Base-by-base conservation (phyloP, 1,284 basidiomycete genomes). In the Puccinia sorghi region DNA sequence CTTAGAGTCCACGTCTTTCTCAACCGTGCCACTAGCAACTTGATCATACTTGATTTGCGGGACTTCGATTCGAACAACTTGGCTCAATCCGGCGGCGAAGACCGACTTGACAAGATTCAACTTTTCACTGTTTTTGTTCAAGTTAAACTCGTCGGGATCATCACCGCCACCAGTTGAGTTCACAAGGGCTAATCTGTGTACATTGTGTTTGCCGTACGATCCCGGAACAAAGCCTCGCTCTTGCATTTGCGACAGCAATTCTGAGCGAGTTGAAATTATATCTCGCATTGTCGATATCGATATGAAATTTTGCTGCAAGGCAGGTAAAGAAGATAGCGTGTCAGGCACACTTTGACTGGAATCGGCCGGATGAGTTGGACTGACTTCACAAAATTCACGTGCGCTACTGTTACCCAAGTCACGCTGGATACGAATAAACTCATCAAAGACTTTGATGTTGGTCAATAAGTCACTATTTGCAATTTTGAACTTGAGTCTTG, bases 401-500 rank as follows among this genome's bases (percentile, higher is more conserved):
- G 92, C 85, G 32, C 86, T 85, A 69, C 86, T 82, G 41, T 87
- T 86, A 7, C 88, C 84, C 69, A 87, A 86, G 71, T 88, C 86
- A 9, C 85, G 83, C 17, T 88, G 87, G 67, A 92, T 83, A 59
- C 85, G 85, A 63, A 88, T 84, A 80, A 89, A 92, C 80, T 90
- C 88, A 48, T 91, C 87, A 83, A 91, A 96, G 0, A 93, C 93
- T 63, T 89, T 87, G 8, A 90, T 87, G 82, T 94, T 92, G 0
- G 93, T 93, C 39, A 97, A 86, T 6, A 97, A 87, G 83, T 97
- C 95, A 81, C 93, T 95, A 79, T 90, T 89, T n/a, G 87, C 90
- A 13, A 86, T 87, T 11, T 88, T 86, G 82, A 94, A 94, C 12
- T 87, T 87, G 64, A 88, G 86, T 79, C 90, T 88, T 3, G 92